Evolutionary conservation across 495 filamentous ascomycete genomes (phyloP).

Genomic region (Neurospora sp.): DNA sequence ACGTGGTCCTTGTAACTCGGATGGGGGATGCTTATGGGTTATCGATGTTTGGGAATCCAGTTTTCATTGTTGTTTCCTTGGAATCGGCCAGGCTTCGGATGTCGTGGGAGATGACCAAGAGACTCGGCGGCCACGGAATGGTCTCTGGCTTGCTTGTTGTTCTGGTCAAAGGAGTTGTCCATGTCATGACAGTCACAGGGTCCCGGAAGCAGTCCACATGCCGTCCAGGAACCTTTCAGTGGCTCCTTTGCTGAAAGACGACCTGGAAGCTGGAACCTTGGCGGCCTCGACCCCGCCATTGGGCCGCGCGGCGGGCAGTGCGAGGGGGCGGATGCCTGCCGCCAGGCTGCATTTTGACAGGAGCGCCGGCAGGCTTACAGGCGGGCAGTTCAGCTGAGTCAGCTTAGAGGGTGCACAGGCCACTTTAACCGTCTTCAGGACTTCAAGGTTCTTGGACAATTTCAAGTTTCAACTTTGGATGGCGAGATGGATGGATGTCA

Average conservation of each 20-base stretch:
- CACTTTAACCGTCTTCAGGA: neutral
- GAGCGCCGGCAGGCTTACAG: neutral
- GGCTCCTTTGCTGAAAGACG: neutral
- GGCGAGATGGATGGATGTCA: neutral
- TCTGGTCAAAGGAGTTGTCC: neutral
- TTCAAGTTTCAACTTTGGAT: neutral
- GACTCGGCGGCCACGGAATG: neutral
- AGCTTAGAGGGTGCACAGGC: neutral
- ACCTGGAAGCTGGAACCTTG: neutral
- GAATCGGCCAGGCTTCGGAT: neutral
- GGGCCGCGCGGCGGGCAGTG: neutral
- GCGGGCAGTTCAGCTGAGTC: neutral
- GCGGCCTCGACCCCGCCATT: neutral
- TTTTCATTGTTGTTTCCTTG: neutral
- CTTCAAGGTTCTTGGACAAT: neutral
- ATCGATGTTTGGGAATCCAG: neutral
- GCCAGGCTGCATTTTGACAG: neutral
- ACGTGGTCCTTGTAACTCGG: neutral
- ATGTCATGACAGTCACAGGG: neutral
- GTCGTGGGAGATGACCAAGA: neutral
- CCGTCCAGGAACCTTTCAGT: neutral
- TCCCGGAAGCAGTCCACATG: neutral
- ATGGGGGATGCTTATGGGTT: neutral
- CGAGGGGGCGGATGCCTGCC: neutral
- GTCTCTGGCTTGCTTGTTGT: neutral